Conservation (phyloP, 2,329 filamentous ascomycete genomes). For the Dactylellina haptotyla region DNA sequence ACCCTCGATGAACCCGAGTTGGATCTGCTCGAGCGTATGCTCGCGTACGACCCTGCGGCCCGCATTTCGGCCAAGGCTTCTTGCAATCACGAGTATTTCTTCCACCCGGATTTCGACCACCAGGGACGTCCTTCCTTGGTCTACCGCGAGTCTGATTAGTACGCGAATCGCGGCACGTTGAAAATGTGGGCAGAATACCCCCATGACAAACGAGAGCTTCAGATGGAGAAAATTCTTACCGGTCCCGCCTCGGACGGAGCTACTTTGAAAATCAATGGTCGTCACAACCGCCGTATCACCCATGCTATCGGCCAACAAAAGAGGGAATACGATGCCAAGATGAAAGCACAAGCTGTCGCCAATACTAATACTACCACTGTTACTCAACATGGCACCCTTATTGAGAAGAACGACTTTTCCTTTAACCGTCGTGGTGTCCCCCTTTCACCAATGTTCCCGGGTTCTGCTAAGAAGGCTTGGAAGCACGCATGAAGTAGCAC, state of each 20-base stretch:
- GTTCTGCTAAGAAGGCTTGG: neutral
- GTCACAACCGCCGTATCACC: neutral
- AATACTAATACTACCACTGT: neutral
- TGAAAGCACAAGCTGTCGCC: neutral
- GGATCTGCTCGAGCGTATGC: slow-evolving; percentile 74
- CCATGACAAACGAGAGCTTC: slow-evolving; percentile 12
- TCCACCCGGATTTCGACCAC: slow-evolving; percentile 61
- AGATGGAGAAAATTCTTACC: slow-evolving; percentile 19
- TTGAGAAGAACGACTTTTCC: slow-evolving; percentile 6
- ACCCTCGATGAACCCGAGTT: slow-evolving; percentile 77
- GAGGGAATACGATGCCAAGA: slow-evolving; percentile 3
- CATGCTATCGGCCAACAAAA: slow-evolving; percentile 13
- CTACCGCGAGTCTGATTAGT: slow-evolving; percentile 53
- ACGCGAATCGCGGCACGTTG: slow-evolving; percentile 25
- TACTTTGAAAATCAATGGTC: neutral
- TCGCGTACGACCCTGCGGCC: slow-evolving; percentile 86
- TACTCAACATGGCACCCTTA: neutral
- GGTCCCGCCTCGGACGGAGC: slow-evolving; percentile 8
- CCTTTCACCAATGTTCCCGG: neutral
- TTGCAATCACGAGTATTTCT: slow-evolving; percentile 84
- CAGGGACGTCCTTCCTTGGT: slow-evolving; percentile 35
- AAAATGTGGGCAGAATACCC: slow-evolving; percentile 31
- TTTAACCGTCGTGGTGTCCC: slow-evolving; percentile 19
- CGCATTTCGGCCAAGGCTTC: slow-evolving; percentile 91
- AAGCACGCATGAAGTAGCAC: neutral